Evolutionary conservation across 2,329 filamentous ascomycete genomes (phyloP).

Genomic region (Aureobasidium uvarum): DNA sequence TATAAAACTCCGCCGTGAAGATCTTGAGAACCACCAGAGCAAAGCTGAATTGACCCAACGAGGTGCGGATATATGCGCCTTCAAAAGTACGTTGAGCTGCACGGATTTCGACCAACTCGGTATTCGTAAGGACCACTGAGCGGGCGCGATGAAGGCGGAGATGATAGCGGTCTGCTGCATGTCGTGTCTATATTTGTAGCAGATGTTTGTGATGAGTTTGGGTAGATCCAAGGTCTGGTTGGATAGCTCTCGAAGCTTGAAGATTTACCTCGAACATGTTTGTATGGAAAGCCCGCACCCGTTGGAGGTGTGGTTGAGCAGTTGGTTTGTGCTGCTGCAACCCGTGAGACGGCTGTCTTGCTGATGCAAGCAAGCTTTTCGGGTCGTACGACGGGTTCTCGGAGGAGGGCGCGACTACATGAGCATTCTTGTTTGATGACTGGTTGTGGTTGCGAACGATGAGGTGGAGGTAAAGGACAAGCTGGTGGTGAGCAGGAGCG

Average conservation of each 20-base stretch:
- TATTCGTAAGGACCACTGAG: constrained; percentile 74
- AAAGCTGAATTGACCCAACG: constrained; percentile 92
- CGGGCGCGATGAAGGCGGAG: constrained; percentile 80
- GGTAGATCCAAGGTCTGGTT: background rate
- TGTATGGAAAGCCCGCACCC: background rate
- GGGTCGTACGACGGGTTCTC: background rate
- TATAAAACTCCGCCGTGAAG: constrained; percentile 95
- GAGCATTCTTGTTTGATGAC: background rate
- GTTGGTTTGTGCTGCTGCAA: constrained; percentile 9
- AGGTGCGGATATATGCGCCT: constrained; percentile 93
- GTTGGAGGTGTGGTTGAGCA: constrained; percentile 9
- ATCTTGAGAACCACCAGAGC: constrained; percentile 93
- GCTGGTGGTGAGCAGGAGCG: background rate
- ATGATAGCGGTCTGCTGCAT: constrained; percentile 71
- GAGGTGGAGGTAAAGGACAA: background rate
- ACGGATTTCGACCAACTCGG: constrained; percentile 90
- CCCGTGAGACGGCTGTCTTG: background rate
- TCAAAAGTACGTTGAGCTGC: constrained; percentile 96
- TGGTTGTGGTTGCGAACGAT: background rate
- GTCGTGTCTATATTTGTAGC: constrained; percentile 44
- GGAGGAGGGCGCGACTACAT: background rate
- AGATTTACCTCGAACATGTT: constrained; percentile 24
- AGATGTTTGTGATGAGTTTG: background rate
- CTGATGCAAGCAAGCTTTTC: background rate
- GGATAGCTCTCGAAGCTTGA: background rate